Base-by-base conservation (phyloP, 2,329 filamentous ascomycete species). In the Blastomyces percursus region DNA sequence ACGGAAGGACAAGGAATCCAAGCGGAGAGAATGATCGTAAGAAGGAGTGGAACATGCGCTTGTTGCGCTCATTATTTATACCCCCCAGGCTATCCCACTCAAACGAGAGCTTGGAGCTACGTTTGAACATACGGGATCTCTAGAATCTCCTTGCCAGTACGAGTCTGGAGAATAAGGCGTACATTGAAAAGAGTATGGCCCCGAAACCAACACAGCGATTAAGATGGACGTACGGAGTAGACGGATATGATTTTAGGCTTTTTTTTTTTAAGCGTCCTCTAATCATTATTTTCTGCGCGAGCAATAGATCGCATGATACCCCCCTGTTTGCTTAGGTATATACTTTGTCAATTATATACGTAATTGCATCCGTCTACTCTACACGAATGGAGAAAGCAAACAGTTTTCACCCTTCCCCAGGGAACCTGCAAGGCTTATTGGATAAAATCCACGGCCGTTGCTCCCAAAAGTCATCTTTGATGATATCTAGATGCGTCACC, bases 391-490 rank as follows among this genome's bases (percentile, higher is more conserved):
- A n/a, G 12, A 52, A 19, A 52, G n/a, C 21, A 32, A 30, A 12
- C 3, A 50, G 1, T 24, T 27, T 21, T 62, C 48, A 58, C 52
- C 27, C 24, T 46, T 61, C 81, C 71, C 84, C 85, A n/a, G 86
- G 86, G 68, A 87, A 79, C 70, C 84, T 87, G 27, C 88, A 88
- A 5, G 87, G 87, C 73, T 85, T 88, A 66, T 88, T 87, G 1
- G 87, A 89, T 61, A 92, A 72, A 62, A 94, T 80, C 90, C 92
- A 97, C 1, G 92, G 91, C 71, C 92, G 82, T 69, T 82, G 82
- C 66, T 90, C 82, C 94, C 94, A 99, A 72, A 99, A 99, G 3
- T 90, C 89, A 74, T 97, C 90, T 69, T 89, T 91, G 76, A 99
- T 97, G 69, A 99, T 89, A 76, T 99, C 94, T 64, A 94, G 77